Base-by-base conservation (phyloP, 169 alveolate species). In the Cryptosporidium canis region DNA sequence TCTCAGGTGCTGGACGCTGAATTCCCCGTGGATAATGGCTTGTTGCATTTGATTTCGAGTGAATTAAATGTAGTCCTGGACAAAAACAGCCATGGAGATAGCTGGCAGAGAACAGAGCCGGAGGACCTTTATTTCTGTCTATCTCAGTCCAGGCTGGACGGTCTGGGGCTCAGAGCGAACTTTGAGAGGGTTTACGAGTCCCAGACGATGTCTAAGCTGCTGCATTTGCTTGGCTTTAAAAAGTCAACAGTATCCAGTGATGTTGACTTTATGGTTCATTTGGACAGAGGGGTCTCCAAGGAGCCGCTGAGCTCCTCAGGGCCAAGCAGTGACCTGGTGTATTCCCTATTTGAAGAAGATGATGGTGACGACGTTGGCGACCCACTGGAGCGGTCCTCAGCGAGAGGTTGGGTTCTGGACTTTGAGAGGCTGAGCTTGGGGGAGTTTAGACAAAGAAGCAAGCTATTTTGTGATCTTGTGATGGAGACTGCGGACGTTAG, bases 191-290 rank as follows among this genome's bases (percentile, higher is more conserved):
- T 77, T 24, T 41, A 21, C 24, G 77, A 77, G 21, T 77, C 87
- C 16, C n/a, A 11, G 8, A 55, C 21, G 9, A 21, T 77, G 66
- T 27, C 41, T 37, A 61, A 43, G n/a, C 39, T 77, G n/a, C 21
- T 77, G 12, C 44, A 24, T 56, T 16, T 77, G 16, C 64, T 77
- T 21, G 87, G 87, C 14, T 61, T 55, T 77, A 77, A 63, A 61
- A 35, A 44, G 58, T 18, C 55, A 8, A 27, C 21, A 21, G 58
- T 77, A 41, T 29, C 70, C 0, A 61, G 41, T 21, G 87, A 77
- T 18, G 35, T 27, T 11, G 37, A 77, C 31, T 58, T 61, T 27
- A 27, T 58, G 31, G 66, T 77, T 12, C 65, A 61, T 61, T 56
- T 77, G 33, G 58, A 58, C 12, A 77, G 72, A 61, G 87, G 87